Conservation (phyloP, 2,329 filamentous ascomycete species). For the Neurospora sp. region DNA sequence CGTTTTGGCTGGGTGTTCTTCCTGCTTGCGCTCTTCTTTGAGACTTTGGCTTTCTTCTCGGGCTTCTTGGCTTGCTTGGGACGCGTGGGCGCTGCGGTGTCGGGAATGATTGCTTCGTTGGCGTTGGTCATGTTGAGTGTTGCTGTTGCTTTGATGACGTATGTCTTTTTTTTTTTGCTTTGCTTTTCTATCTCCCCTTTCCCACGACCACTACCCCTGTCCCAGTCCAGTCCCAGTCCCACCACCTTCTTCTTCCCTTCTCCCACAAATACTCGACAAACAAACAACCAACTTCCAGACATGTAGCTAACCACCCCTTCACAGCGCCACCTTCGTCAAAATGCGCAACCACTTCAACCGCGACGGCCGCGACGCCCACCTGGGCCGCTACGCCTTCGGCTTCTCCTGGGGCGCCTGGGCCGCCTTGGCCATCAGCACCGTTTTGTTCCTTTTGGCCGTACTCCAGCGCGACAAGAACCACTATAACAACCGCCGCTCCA, state of each 20-base stretch:
- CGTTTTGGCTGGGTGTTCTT: constrained; percentile 91
- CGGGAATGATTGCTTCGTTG: constrained; percentile 44
- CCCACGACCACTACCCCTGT: not conserved
- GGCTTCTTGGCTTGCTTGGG: constrained; percentile 62
- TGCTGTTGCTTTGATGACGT: constrained; percentile 68
- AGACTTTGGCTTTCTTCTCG: constrained; percentile 54
- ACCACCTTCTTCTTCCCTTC: not conserved
- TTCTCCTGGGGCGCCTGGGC: constrained; percentile 69
- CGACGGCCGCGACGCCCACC: constrained; percentile 43
- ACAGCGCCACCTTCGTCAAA: constrained; percentile 53
- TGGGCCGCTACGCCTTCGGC: constrained; percentile 63
- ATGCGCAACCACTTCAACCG: constrained; percentile 56
- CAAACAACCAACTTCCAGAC: constrained; percentile 9
- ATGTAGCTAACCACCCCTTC: not conserved
- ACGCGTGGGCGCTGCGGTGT: constrained; percentile 59
- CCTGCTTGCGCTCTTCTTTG: constrained; percentile 76
- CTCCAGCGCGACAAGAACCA: constrained; percentile 33
- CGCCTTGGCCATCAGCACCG: constrained; percentile 53
- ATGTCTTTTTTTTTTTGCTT: constrained; percentile 25
- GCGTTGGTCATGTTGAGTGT: constrained; percentile 63
- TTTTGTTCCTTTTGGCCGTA: constrained; percentile 59
- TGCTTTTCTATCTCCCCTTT: constrained; percentile 3
- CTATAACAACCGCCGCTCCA: constrained; percentile 7
- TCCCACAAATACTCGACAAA: constrained; percentile 11
- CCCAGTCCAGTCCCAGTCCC: not conserved